Evolutionary conservation across 352 stramenopile genomes (phyloP), one percentile per base, ranked within the genome.

Genomic region (Globisporangium paddicum): DNA sequence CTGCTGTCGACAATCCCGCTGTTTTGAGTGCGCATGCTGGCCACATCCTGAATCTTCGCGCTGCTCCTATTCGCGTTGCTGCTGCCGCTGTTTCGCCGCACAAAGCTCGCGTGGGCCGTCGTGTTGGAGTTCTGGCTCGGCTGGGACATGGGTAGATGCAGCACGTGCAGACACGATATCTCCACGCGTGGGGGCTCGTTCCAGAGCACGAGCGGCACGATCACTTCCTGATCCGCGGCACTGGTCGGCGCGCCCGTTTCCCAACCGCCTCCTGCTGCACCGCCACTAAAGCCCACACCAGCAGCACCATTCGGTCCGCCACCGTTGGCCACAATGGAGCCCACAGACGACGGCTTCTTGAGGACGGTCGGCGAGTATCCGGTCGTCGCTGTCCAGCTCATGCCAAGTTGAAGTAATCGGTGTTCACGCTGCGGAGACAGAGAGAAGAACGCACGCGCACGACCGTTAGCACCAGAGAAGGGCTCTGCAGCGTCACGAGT

Each of bases 131-230:
- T 86, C 62, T 87, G 77, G 60, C 79, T 88, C n/a, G 79, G 76
- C 66, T 85, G 73, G 3, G 76, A 78, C 34, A 73, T 65, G 0
- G 82, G 82, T n/a, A 93, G 66, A 47, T 80, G 70, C 32, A 89
- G 66, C 28, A 89, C 79, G 42, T 90, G 80, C 11, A 93, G 35
- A 28, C 71, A 76, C 18, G 75, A 74, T 41, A 87, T 68, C 56
- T 78, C 45, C 8, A 93, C 59, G 7, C 63, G 64, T 30, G 82
- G 82, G 9, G 75, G 62, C 19, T 82, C 69, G 38, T 73, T 74
- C 80, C 81, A 93, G 34, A 93, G 69, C 63, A 90, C 82, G 13
- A 93, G 55, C 42, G 82, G 82, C 34, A 91, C 68, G 34, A 87
- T 56, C 10, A 89, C 75, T 30, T 89, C 77, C 34, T 70, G 35